phyloP scores from a whole-genome alignment of 257 asterid genomes.

The Euphrasia confusa region DNA sequence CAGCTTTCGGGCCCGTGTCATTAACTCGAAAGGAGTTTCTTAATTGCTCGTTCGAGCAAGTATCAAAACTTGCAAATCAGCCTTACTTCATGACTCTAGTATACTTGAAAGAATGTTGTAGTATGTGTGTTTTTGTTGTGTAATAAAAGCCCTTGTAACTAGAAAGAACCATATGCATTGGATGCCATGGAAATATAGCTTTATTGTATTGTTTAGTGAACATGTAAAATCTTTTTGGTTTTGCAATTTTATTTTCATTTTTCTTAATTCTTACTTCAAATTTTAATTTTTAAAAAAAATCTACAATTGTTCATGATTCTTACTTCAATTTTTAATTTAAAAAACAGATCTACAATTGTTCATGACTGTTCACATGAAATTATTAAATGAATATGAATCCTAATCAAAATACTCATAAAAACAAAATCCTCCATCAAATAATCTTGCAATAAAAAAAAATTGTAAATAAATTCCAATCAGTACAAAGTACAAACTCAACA shows the following conservation, averaged over 20 bases:
- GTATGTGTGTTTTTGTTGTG: conserved; percentile 4
- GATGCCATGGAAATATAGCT: neutral
- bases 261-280: neutral
- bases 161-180: neutral
- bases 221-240: neutral
- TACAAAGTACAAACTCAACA: conserved; percentile 14
- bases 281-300: neutral
- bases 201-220: conserved; percentile 13
- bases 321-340: neutral
- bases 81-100: conserved; percentile 6
- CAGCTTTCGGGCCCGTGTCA: neutral
- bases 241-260: neutral
- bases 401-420: too few relatives aligned
- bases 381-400: too few relatives aligned
- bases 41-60: neutral
- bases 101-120: conserved; percentile 12
- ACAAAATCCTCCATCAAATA: too few relatives aligned
- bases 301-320: neutral
- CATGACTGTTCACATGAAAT: neutral
- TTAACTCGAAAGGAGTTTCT: neutral
- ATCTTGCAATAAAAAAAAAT: neutral
- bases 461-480: neutral
- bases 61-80: conserved; percentile 5
- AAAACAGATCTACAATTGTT: neutral
- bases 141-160: conserved; percentile 19